Percentiles rank a stretch among this genome's conserved stretches.
Evolutionary conservation across 1,284 basidiomycete species (phyloP).

Genomic region (Pseudozyma flocculosa): DNA sequence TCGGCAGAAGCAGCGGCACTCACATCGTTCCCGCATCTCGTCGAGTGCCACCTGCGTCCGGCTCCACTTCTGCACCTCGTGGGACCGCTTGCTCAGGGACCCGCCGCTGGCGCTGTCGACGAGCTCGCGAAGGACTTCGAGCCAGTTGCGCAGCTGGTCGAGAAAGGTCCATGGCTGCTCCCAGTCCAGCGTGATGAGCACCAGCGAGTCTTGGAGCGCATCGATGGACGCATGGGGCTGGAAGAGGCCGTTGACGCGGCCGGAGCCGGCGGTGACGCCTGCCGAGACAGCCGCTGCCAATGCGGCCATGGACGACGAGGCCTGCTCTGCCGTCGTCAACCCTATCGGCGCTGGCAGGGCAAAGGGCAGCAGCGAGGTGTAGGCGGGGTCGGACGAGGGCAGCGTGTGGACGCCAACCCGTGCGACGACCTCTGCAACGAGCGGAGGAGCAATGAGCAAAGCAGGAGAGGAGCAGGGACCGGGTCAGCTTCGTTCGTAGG

Average conservation of each 20-base stretch:
- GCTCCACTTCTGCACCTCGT: slow-evolving; percentile 69
- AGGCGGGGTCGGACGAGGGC: slow-evolving; percentile 73
- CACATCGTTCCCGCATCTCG: slow-evolving; percentile 78
- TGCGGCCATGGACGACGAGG: slow-evolving; percentile 17
- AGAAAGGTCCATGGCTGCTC: slow-evolving; percentile 87
- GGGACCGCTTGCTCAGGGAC: slow-evolving; percentile 61
- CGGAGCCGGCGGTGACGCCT: not conserved
- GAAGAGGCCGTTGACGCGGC: not conserved
- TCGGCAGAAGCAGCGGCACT: slow-evolving; percentile 59
- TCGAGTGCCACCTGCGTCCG: slow-evolving; percentile 57
- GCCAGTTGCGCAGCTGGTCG: slow-evolving; percentile 82
- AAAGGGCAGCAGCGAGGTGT: slow-evolving; percentile 76
- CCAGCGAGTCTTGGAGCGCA: slow-evolving; percentile 73
- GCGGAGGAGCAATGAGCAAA: slow-evolving; percentile 41
- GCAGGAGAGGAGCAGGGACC: too few species aligned
- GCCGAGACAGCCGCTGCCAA: slow-evolving; percentile 13
- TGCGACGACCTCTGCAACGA: slow-evolving; percentile 61
- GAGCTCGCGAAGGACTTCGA: slow-evolving; percentile 59
- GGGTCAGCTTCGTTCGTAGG: too few species aligned
- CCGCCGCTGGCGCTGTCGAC: slow-evolving; percentile 66
- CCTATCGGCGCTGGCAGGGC: slow-evolving; percentile 70
- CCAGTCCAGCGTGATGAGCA: slow-evolving; percentile 92
- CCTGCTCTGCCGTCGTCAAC: slow-evolving; percentile 13
- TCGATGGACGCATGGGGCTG: slow-evolving; percentile 28
- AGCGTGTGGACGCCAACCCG: slow-evolving; percentile 80